Percentiles rank a stretch among this genome's conserved stretches.
Conservation (phyloP, 2,329 filamentous ascomycete genomes). For the Phyllosticta citriasiana region DNA sequence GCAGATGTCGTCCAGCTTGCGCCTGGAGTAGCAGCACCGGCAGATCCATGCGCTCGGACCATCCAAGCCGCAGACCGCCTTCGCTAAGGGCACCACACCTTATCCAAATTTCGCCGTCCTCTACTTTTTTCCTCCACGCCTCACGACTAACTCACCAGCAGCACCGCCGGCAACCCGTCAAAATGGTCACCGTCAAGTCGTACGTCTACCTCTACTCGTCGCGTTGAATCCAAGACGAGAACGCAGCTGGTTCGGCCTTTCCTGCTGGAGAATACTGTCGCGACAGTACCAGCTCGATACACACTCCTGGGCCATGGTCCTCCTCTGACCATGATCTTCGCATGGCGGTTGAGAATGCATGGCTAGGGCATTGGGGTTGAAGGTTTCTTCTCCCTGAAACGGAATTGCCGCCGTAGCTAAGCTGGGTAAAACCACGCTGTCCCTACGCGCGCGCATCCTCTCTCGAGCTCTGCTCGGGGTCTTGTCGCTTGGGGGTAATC, state of each 20-base stretch:
- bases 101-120: background rate
- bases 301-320: slow-evolving; percentile 50
- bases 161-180: slow-evolving; percentile 31
- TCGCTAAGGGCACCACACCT: slow-evolving; percentile 6
- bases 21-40: background rate
- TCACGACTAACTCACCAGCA: slow-evolving; percentile 31
- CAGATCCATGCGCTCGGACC: background rate
- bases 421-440: slow-evolving; percentile 5
- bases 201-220: slow-evolving; percentile 38
- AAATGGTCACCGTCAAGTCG: slow-evolving; percentile 46
- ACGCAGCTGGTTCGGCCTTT: slow-evolving; percentile 60
- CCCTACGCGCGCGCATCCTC: slow-evolving; percentile 33
- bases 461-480: slow-evolving; percentile 52
- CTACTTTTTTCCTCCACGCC: slow-evolving; percentile 18
- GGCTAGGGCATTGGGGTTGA: slow-evolving; percentile 71
- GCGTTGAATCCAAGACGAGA: slow-evolving; percentile 17
- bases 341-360: slow-evolving; percentile 43
- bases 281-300: slow-evolving; percentile 61
- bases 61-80: background rate
- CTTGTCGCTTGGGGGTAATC: slow-evolving; percentile 63
- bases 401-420: slow-evolving; percentile 27
- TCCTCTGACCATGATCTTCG: slow-evolving; percentile 22
- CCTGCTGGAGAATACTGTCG: slow-evolving; percentile 56
- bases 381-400: slow-evolving; percentile 69
- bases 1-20: background rate